Base-by-base conservation (phyloP, 345 rosid species). In the Microthlaspi erraticum region DNA sequence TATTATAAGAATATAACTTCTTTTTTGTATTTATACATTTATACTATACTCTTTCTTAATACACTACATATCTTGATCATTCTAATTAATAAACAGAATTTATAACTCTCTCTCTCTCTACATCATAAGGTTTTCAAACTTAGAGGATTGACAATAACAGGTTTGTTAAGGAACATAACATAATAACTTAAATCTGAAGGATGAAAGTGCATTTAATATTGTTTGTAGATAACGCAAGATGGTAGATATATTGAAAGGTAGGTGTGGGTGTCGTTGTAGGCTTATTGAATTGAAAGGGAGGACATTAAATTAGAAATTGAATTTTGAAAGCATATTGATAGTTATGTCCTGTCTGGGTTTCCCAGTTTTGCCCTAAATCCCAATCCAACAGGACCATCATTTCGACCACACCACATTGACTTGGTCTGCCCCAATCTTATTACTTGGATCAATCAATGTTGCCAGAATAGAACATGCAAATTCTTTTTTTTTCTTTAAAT, bases 201-300 rank as follows among this genome's bases (percentile, higher is more conserved):
- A 29, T 17, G 16, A 29, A 64, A 73, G 19, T 73, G 71, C 49
- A 73, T 53, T 73, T 0, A 73, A 37, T 72, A 41, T 51, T 38
- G 14, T 5, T n/a, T n/a, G 66, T 32, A 73, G 70, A 44, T 16
- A 44, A 54, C 11, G 53, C 49, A 45, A 43, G 8, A 72, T 56
- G 69, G 57, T 54, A 54, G 66, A 73, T 66, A 73, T 66, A 49
- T 10, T 13, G 56, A 34, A 67, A 26, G 29, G 72, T 61, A 63
- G 79, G 79, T 75, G 79, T 55, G 60, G n/a, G 79, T 69, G 70
- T 75, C 43, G 65, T 75, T 53, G 48, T 68, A 55, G 70, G 65
- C 60, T 5, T 46, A 69, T 48, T 69, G 63, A 75, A 61, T 75
- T 19, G 13, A 6, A 69, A 68, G 10, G 18, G 18, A 61, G 36